Conservation (phyloP, 176 grass and related monocot species). For the Poa pratensis region DNA sequence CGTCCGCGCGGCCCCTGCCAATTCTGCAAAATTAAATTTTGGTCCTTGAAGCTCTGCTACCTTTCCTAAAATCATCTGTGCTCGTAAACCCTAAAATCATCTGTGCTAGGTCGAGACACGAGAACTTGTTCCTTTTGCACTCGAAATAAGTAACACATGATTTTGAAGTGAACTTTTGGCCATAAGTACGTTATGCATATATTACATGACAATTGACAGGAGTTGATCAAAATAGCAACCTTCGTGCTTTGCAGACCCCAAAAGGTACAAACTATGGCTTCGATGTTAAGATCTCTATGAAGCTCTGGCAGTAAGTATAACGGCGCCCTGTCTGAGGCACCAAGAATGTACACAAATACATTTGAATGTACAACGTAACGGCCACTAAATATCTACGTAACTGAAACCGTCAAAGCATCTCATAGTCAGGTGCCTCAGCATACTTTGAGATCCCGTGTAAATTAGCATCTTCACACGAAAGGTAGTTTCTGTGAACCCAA, state of each 20-base stretch:
- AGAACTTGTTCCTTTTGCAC: too few species aligned
- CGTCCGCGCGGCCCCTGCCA: conserved; percentile 47
- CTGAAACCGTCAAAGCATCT: conserved; percentile 5
- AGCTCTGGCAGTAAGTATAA: background rate
- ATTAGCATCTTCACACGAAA: conserved; percentile 22
- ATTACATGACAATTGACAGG: background rate
- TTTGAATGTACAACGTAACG: conserved; percentile 41
- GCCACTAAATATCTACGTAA: conserved; percentile 27
- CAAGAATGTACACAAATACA: background rate
- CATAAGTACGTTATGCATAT: too few species aligned
- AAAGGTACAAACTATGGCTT: background rate
- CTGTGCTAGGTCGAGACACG: too few species aligned
- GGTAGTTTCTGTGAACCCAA: conserved; percentile 1
- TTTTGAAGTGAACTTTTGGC: too few species aligned
- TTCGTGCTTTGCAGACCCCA: conserved; percentile 22
- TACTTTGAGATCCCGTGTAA: background rate
- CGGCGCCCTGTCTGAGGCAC: background rate
- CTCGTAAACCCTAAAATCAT: too few species aligned
- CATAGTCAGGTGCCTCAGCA: background rate
- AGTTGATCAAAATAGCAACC: background rate
- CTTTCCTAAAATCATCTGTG: too few species aligned
- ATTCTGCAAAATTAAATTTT: background rate
- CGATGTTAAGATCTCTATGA: background rate
- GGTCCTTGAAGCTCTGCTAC: background rate
- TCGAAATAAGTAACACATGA: too few species aligned